These are phyloP conservation scores for Hypoxylon fuscum DNA, from an alignment of 495 filamentous ascomycete genomes.

Conservation along the genomic window DNA sequence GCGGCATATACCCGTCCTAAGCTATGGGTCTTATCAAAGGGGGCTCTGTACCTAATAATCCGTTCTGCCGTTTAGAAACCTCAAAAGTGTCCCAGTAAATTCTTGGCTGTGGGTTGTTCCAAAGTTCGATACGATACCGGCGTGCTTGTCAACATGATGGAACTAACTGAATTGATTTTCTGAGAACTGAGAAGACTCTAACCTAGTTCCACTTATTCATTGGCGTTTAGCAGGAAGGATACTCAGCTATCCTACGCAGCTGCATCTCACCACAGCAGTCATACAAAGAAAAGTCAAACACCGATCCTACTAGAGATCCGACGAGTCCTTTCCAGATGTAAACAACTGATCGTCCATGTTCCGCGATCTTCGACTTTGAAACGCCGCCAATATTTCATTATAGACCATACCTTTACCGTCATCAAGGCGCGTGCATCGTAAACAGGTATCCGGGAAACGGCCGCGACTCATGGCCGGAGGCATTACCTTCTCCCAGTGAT, in stretches of 20 bases:
- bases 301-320: neutral
- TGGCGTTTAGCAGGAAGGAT: too few relatives aligned
- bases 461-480: neutral
- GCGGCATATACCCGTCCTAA: neutral
- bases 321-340: neutral
- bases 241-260: too few relatives aligned
- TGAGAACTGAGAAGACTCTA: too few relatives aligned
- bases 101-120: neutral
- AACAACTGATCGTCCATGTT: conserved; percentile 16
- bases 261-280: neutral
- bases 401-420: neutral
- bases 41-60: neutral
- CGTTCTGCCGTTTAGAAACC: neutral
- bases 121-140: neutral
- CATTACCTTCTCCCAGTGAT: conserved; percentile 63
- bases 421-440: neutral
- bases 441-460: neutral
- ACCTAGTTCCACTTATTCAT: too few relatives aligned
- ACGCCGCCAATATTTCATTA: conserved; percentile 19
- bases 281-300: neutral
- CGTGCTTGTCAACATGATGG: neutral
- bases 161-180: too few relatives aligned
- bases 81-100: too few relatives aligned
- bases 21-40: neutral
- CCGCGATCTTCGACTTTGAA: conserved; percentile 26